Evolutionary conservation across 2,329 filamentous ascomycete species (phyloP).

Genomic region (Rhynchosporium agropyri): DNA sequence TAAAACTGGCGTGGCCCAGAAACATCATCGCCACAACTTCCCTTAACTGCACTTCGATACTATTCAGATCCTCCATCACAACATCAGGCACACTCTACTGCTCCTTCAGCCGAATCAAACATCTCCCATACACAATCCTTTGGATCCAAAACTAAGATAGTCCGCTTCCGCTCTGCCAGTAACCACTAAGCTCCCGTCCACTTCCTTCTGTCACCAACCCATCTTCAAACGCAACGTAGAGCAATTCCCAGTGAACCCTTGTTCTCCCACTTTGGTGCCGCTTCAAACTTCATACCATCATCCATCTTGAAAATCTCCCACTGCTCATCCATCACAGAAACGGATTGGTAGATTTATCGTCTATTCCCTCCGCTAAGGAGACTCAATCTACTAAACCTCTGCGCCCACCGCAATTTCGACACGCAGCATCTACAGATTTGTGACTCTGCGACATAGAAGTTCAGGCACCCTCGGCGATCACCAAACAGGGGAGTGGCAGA

Average conservation of each 20-base stretch:
- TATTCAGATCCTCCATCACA: neutral
- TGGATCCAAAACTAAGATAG: neutral
- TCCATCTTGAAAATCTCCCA: neutral
- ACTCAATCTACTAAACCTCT: neutral
- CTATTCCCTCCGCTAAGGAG: neutral
- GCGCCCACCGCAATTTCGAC: constrained; percentile 6
- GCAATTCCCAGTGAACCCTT: constrained; percentile 10
- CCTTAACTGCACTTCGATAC: neutral
- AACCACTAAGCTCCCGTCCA: constrained; percentile 10
- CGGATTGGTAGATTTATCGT: constrained; percentile 6
- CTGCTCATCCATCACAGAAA: neutral
- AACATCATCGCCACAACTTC: constrained; percentile 1
- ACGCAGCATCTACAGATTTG: neutral
- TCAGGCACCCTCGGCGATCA: neutral
- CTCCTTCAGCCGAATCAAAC: neutral
- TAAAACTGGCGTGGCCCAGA: constrained; percentile 3
- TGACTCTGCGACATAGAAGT: neutral
- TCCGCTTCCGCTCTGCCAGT: constrained; percentile 9
- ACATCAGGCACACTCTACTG: constrained; percentile 8
- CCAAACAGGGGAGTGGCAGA: constrained; percentile 31
- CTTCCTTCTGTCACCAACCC: constrained; percentile 8
- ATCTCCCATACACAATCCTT: neutral
- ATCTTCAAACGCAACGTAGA: constrained; percentile 17
- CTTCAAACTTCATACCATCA: neutral
- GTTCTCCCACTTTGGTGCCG: constrained; percentile 18